Evolutionary conservation across 2,329 filamentous ascomycete genomes (phyloP).

Genomic region (Xylaria multiplex): DNA sequence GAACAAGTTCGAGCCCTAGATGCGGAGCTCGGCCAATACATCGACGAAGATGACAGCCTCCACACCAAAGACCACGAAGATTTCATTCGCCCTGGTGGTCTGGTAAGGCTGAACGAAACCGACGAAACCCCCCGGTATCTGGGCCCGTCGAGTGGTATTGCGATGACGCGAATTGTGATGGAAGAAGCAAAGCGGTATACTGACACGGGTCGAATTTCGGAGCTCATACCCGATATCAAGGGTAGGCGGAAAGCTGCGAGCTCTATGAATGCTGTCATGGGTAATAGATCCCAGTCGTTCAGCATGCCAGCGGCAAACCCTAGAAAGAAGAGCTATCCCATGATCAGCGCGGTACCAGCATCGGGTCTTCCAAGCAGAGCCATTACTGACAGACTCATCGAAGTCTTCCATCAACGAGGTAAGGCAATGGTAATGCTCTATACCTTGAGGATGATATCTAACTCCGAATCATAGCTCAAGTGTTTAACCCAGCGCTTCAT

Average conservation of each 20-base stretch:
- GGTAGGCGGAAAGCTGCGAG: slow-evolving; percentile 62
- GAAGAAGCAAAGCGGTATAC: slow-evolving; percentile 95
- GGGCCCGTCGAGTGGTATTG: slow-evolving; percentile 93
- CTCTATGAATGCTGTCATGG: slow-evolving; percentile 11
- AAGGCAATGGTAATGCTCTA: slow-evolving; percentile 34
- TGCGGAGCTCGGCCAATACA: slow-evolving; percentile 80
- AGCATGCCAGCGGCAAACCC: slow-evolving; percentile 59
- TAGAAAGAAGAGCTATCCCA: slow-evolving; percentile 87
- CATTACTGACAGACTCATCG: slow-evolving; percentile 80
- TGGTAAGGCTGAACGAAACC: slow-evolving; percentile 84
- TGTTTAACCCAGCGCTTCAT: slow-evolving; percentile 87
- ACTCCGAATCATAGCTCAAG: slow-evolving; percentile 70
- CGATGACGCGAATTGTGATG: slow-evolving; percentile 94
- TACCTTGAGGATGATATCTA: slow-evolving; percentile 37
- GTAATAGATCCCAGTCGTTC: slow-evolving; percentile 72
- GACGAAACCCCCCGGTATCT: slow-evolving; percentile 90
- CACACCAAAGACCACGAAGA: slow-evolving; percentile 79
- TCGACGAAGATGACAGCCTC: slow-evolving; percentile 82
- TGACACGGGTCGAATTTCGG: slow-evolving; percentile 88
- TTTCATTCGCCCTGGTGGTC: slow-evolving; percentile 85
- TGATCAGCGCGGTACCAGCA: slow-evolving; percentile 86
- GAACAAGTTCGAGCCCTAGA: slow-evolving; percentile 86
- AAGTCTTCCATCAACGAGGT: slow-evolving; percentile 89
- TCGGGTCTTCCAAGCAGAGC: slow-evolving; percentile 76
- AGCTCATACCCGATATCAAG: slow-evolving; percentile 82